Evolutionary conservation across 192 early-diverging fungal species (phyloP).

Genomic region (Coemansia sp.): DNA sequence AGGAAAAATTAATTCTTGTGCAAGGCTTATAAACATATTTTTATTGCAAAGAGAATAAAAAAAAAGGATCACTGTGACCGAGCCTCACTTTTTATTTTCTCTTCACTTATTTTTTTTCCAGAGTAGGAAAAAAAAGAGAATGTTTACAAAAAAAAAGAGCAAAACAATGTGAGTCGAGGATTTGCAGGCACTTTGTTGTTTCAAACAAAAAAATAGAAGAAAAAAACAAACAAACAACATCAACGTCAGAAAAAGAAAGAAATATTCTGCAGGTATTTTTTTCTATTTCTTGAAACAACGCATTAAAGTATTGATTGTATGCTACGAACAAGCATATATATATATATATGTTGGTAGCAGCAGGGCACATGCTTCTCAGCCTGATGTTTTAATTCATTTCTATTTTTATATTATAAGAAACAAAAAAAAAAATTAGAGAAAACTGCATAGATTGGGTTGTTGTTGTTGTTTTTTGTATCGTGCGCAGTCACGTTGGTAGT

Average conservation of each 20-base stretch:
- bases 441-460: not conserved
- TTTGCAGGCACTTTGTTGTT: not conserved
- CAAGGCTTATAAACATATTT: too few relatives aligned
- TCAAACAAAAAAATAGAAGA: not conserved
- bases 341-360: not conserved
- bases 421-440: not conserved
- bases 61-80: not conserved
- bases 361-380: not conserved
- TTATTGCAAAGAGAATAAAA: too few relatives aligned
- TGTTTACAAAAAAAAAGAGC: not conserved
- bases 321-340: not conserved
- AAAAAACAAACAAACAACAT: not conserved
- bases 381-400: not conserved
- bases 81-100: not conserved
- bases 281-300: too few relatives aligned
- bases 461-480: not conserved
- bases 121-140: not conserved
- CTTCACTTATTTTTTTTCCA: not conserved
- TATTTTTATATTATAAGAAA: not conserved
- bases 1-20: not conserved
- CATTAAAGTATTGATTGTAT: too few relatives aligned
- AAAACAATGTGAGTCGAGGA: conserved; percentile 3
- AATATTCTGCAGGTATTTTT: too few relatives aligned
- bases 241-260: not conserved
- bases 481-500: not conserved